Base-by-base conservation (phyloP, 345 rosid genomes). In the Eutrema yunnanense region DNA sequence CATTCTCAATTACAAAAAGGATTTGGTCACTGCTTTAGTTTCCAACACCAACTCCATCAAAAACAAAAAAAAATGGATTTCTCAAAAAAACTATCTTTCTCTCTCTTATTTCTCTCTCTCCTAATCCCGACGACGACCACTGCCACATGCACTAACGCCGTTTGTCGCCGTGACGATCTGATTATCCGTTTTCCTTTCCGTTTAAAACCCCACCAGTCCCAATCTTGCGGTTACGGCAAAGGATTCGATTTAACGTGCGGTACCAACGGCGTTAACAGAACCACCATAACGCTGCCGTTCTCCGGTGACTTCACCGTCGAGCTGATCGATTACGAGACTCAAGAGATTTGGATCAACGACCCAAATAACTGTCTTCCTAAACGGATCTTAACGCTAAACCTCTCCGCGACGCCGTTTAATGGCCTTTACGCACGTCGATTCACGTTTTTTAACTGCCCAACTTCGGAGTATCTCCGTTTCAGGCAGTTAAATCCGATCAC, bases 271-370 rank as follows among this genome's bases (percentile, higher is more conserved):
- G 67, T 63, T 43, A 79, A 81, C 76, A 64, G 67, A 44, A 85
- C 91, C 33, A 29, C 76, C 11, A 62, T 78, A 61, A 53, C 65
- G 47, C 34, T 78, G 0, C 87, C 88, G 32, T 46, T 51, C 11
- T 80, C 87, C 2, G 87, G 86, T 22, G 67, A 43, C 8, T 87
- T 91, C 81, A 75, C 38, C 48, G 78, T 92, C 70, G 84, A 69
- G 6, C 79, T 50, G 8, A 83, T 92, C 29, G 81, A 85, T 66
- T 89, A 92, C 66, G 85, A 37, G 0, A 62, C 78, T 8, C 96
- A 88, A 30, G 86, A 86, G 75, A 52, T 92, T 54, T 82, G 86
- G 94, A 78, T 92, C 48, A 89, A 79, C 51, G 96, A 92, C 58
- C 89, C 83, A 0, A 47, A 75, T 2, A 63, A 56, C 74, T 92